Evolutionary conservation across 805 yeast genomes (phyloP).

Genomic region (Yarrowia keelungensis): DNA sequence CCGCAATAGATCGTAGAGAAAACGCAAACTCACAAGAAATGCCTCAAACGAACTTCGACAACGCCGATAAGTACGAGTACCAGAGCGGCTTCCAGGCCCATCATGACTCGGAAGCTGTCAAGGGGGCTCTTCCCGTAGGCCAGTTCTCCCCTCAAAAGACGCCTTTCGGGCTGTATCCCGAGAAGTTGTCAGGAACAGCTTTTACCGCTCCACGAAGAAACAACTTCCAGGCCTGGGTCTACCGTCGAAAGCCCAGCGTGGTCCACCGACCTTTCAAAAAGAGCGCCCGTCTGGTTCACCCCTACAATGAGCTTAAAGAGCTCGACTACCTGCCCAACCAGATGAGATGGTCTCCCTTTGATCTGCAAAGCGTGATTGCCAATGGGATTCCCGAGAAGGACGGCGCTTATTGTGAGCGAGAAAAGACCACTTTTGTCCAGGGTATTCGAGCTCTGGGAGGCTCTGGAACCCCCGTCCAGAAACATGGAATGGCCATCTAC

Average conservation of each 20-base stretch:
- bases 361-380: conserved; percentile 35
- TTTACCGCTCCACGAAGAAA: conserved; percentile 46
- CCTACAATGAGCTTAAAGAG: conserved; percentile 31
- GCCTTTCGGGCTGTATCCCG: conserved; percentile 46
- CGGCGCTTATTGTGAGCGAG: conserved; percentile 15
- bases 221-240: conserved; percentile 46
- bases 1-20: background rate
- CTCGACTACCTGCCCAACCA: conserved; percentile 45
- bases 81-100: conserved; percentile 44
- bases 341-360: conserved; percentile 45
- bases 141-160: conserved; percentile 45
- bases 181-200: conserved; percentile 48
- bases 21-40: conserved; percentile 16
- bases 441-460: conserved; percentile 45
- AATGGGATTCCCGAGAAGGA: conserved; percentile 9
- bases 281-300: conserved; percentile 16
- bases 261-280: conserved; percentile 42
- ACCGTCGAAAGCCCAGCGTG: conserved; percentile 45
- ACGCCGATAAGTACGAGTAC: conserved; percentile 43
- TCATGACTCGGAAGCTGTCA: conserved; percentile 45
- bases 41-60: conserved; percentile 41
- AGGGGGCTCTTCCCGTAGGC: conserved; percentile 45
- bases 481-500: conserved; percentile 45
- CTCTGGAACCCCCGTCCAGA: conserved; percentile 44
- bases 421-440: conserved; percentile 41